Conservation (phyloP, 345 rosid genomes). For the Kandelia obovata region DNA sequence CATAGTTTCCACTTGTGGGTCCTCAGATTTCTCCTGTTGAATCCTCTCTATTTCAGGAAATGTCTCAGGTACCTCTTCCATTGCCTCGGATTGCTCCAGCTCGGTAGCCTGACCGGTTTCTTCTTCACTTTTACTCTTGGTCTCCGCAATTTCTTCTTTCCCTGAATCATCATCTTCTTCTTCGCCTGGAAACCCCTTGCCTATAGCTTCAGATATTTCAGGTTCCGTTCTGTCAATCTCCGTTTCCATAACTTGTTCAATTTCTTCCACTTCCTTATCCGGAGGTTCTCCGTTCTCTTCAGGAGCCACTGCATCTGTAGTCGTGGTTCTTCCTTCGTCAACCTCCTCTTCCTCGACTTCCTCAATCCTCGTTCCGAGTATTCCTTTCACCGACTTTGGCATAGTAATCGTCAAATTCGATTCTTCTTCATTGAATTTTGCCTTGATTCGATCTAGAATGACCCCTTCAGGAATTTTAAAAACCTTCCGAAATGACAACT, state of each 20-base stretch:
- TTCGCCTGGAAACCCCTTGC: not conserved
- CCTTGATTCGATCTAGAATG: slow-evolving; percentile 58
- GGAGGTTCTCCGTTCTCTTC: slow-evolving; percentile 1
- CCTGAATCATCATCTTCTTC: not conserved
- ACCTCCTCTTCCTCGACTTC: slow-evolving; percentile 41
- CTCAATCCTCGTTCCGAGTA: slow-evolving; percentile 46
- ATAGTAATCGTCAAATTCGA: slow-evolving; percentile 50
- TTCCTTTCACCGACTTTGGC: slow-evolving; percentile 63
- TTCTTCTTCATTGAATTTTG: slow-evolving; percentile 53
- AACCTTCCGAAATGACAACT: slow-evolving; percentile 49
- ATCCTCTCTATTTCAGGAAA: slow-evolving; percentile 19
- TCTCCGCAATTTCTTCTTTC: not conserved
- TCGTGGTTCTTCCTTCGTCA: slow-evolving; percentile 4
- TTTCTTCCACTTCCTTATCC: slow-evolving; percentile 15
- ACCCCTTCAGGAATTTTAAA: slow-evolving; percentile 59
- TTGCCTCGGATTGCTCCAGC: slow-evolving; percentile 1
- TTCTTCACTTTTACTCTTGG: not conserved
- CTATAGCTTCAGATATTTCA: slow-evolving; percentile 3
- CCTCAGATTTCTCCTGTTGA: slow-evolving; percentile 5
- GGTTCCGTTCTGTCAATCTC: slow-evolving; percentile 9
- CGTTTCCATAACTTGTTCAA: slow-evolving; percentile 12
- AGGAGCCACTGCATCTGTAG: slow-evolving; percentile 13
- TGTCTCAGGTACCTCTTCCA: slow-evolving; percentile 7
- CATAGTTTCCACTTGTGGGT: not conserved
- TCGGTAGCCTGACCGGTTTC: slow-evolving; percentile 20